These are phyloP conservation scores for Fraxinus nigra DNA, from an alignment of 305 asterid genomes.

Conservation along the genomic window DNA sequence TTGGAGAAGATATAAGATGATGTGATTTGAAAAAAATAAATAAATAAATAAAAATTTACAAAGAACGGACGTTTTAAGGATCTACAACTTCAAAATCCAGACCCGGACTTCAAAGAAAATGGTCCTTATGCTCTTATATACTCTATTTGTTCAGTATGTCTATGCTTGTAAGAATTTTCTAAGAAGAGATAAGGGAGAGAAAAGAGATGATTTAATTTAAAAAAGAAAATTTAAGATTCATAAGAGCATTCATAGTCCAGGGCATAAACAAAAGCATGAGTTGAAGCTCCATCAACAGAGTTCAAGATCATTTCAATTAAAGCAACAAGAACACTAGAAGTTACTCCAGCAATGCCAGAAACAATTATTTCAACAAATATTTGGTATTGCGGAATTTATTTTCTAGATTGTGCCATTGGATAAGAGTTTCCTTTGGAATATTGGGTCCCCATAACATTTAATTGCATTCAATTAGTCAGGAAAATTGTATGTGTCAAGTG, in stretches of 20 bases:
- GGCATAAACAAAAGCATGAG: not conserved
- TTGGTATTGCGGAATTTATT: not conserved
- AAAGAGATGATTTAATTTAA: not conserved
- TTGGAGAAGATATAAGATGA: not conserved
- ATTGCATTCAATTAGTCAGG: not conserved
- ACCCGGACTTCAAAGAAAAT: not conserved
- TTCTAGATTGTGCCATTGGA: not conserved
- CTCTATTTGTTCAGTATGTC: not conserved
- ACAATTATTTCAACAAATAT: not conserved
- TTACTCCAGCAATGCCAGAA: not conserved
- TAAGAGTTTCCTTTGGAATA: not conserved
- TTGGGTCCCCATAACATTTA: not conserved
- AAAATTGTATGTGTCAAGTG: not conserved
- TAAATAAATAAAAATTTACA: not conserved
- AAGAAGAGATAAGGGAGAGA: constrained; percentile 7
- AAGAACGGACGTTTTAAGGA: not conserved
- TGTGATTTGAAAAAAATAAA: not conserved
- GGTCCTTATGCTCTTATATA: not conserved
- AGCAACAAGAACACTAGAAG: not conserved
- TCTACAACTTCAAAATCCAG: not conserved
- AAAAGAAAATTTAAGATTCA: not conserved
- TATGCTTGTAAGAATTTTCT: constrained; percentile 10
- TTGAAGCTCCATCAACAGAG: not conserved
- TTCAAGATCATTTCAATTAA: not conserved
- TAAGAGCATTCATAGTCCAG: constrained; percentile 4